Percentiles rank a stretch among this genome's conserved stretches.
Evolutionary conservation across 495 filamentous ascomycete species (phyloP).

Genomic region (Tuber umbilicatum): DNA sequence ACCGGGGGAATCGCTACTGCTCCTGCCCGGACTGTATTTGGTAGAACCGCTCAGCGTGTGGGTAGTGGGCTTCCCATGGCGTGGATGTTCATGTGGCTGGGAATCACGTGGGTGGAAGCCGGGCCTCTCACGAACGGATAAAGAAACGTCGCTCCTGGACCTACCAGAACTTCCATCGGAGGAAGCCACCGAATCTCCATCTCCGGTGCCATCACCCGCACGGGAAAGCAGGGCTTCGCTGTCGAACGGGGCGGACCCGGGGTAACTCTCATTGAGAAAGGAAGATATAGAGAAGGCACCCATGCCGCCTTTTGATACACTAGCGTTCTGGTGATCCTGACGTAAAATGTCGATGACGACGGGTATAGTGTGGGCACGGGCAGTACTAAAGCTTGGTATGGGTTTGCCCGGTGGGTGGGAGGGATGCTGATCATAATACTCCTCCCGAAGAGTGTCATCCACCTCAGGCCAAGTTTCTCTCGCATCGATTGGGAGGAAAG

Average conservation of each 20-base stretch:
- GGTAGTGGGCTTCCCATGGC: background rate
- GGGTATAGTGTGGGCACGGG: background rate
- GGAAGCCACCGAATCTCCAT: background rate
- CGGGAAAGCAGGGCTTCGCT: background rate
- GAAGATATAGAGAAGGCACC: background rate
- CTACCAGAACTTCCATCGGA: background rate
- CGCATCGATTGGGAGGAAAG: background rate
- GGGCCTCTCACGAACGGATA: background rate
- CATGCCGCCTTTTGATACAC: background rate
- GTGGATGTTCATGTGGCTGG: background rate
- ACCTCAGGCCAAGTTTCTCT: background rate
- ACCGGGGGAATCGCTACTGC: background rate
- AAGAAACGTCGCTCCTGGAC: background rate
- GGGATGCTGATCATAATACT: background rate
- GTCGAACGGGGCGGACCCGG: background rate
- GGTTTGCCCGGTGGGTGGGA: background rate
- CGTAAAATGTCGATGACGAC: background rate
- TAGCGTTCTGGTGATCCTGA: background rate
- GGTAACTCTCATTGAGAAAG: background rate
- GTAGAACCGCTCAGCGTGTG: background rate
- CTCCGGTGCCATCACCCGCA: background rate
- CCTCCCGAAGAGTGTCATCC: background rate
- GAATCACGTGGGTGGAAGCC: background rate
- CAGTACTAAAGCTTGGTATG: background rate
- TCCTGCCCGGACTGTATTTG: background rate